Evolutionary conservation across 2,329 filamentous ascomycete genomes (phyloP).

Genomic region (Acephala macrosclerotiorum): DNA sequence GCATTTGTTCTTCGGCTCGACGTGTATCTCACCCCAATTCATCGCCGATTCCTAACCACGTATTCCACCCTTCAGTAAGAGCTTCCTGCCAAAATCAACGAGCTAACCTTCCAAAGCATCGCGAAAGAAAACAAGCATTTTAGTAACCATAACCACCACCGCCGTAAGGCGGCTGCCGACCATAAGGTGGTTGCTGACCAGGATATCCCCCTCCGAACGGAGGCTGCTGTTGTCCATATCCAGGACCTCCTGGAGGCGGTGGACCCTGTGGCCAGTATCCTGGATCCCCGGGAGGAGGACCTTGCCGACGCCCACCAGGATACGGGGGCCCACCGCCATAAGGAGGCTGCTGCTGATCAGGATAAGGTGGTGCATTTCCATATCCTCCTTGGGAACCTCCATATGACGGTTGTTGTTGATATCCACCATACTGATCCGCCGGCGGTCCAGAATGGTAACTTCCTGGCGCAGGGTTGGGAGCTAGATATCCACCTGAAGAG

Average conservation of each 20-base stretch:
- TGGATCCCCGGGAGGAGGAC: constrained; percentile 11
- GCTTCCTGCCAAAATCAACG: not conserved
- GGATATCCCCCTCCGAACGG: constrained; percentile 14
- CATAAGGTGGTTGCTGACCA: constrained; percentile 1
- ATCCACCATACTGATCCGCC: constrained; percentile 21
- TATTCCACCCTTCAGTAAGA: not conserved
- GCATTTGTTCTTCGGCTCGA: not conserved
- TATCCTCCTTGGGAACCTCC: constrained; percentile 7
- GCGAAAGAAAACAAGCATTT: not conserved
- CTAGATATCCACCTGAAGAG: constrained; percentile 37
- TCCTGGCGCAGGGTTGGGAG: constrained; percentile 30
- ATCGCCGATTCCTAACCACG: not conserved
- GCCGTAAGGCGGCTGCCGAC: constrained; percentile 22
- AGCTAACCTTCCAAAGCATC: not conserved
- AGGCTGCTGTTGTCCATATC: constrained; percentile 18
- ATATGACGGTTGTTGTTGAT: constrained; percentile 16
- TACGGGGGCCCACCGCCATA: constrained; percentile 8
- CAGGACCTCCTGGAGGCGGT: constrained; percentile 9
- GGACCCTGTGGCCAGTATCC: constrained; percentile 18
- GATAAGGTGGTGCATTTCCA: constrained; percentile 3
- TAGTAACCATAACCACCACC: constrained; percentile 13
- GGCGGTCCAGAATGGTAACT: constrained; percentile 32
- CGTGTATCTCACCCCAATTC: not conserved
- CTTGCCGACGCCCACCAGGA: constrained; percentile 12
- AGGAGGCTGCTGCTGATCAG: constrained; percentile 8